Evolutionary conservation across 768 basidiomycete genomes (phyloP).

Genomic region (Calvatia gigantea): DNA sequence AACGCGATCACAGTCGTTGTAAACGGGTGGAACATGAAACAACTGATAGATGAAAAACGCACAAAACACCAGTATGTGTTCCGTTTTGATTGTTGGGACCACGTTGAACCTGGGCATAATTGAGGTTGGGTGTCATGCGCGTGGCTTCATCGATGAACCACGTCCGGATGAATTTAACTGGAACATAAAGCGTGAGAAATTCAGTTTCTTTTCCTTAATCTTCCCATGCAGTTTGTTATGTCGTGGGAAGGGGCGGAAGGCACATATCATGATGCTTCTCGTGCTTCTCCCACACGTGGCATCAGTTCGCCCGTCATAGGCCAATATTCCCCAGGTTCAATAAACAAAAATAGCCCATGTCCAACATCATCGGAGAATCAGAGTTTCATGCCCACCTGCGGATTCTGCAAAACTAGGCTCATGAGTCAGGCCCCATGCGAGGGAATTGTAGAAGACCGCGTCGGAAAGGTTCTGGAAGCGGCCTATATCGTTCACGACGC

Average conservation of each 20-base stretch:
- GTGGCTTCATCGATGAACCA: conserved; percentile 62
- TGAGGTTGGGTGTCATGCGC: conserved; percentile 61
- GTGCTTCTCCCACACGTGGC: background rate
- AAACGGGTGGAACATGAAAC: background rate
- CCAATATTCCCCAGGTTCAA: background rate
- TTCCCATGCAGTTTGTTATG: background rate
- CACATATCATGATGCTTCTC: background rate
- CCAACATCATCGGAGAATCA: background rate
- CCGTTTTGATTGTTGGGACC: conserved; percentile 37
- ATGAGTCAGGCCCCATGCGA: conserved; percentile 46
- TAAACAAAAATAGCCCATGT: background rate
- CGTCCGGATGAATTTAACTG: conserved; percentile 43
- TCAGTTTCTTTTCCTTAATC: background rate
- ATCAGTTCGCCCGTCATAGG: background rate
- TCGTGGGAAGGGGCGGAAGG: background rate
- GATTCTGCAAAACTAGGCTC: conserved; percentile 38
- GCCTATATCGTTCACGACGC: conserved; percentile 53
- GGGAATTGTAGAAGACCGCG: conserved; percentile 56
- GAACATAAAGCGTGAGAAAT: background rate
- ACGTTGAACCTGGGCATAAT: conserved; percentile 51
- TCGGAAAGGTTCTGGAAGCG: conserved; percentile 54
- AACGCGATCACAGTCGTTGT: background rate
- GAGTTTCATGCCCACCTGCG: conserved; percentile 26
- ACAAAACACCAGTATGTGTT: conserved; percentile 54
- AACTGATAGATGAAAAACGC: background rate